A percentile compares a stretch with the other conserved stretches of the same genome.
Evolutionary conservation across 495 filamentous ascomycete species (phyloP).

Genomic region (Hypoxylon fuscum): DNA sequence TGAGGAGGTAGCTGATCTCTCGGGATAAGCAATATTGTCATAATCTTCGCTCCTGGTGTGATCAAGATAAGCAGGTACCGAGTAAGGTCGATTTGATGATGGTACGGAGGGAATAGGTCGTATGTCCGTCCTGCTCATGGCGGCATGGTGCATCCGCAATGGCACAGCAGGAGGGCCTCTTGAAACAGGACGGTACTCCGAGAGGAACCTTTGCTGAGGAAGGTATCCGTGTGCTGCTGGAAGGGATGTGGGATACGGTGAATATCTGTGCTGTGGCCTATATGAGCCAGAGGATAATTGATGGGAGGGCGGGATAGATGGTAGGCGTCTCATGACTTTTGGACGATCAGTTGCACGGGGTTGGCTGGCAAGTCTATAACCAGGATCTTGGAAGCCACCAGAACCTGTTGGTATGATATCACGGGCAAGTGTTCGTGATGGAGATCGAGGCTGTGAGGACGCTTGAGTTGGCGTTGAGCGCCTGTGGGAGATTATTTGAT

Average conservation of each 20-base stretch:
- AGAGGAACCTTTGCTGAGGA: slow-evolving; percentile 16
- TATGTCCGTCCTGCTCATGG: slow-evolving; percentile 6
- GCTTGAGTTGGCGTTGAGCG: too few relatives aligned
- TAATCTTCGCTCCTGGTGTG: neutral
- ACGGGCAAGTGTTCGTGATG: too few relatives aligned
- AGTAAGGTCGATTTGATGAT: slow-evolving; percentile 21
- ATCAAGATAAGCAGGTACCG: slow-evolving; percentile 17
- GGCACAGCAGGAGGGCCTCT: slow-evolving; percentile 24
- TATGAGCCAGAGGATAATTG: slow-evolving; percentile 4
- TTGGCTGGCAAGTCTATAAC: too few relatives aligned
- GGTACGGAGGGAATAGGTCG: slow-evolving; percentile 14
- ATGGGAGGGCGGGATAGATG: neutral
- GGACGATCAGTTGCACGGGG: too few relatives aligned
- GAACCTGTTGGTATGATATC: too few relatives aligned
- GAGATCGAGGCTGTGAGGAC: neutral
- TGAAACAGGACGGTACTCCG: slow-evolving; percentile 3
- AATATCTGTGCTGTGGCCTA: slow-evolving; percentile 3
- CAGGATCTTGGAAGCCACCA: too few relatives aligned
- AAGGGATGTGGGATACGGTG: slow-evolving; percentile 3
- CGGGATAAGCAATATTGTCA: slow-evolving; percentile 1
- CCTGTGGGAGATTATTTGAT: slow-evolving; percentile 3
- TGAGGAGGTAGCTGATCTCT: slow-evolving; percentile 25
- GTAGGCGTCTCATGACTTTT: neutral
- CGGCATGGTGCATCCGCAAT: slow-evolving; percentile 20
- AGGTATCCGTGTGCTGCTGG: slow-evolving; percentile 20